Base-by-base conservation (phyloP, 23 red algal species). In the Agarophyton chilense region DNA sequence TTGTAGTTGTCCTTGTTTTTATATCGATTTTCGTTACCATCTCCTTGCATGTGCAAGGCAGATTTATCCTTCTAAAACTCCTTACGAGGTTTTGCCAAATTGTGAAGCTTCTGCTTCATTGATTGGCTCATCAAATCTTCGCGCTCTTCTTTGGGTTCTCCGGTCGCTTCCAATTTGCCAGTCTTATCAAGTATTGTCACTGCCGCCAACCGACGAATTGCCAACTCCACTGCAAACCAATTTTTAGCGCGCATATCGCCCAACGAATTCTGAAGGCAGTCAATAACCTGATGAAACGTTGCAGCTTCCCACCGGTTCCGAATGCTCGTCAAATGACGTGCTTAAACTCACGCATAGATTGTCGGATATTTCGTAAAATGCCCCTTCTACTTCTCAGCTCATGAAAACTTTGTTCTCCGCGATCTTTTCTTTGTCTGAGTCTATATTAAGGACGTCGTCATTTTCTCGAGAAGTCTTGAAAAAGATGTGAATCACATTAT, bases 311-410 rank as follows among this genome's bases (percentile, higher is more conserved):
- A 3, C 22, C 31, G 19, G 18, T 76, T 76, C 3, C 71, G 36
- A 19, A 5, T 10, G 3, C 71, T 21, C 2, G 1, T 52, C 18
- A 76, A 29, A 2, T 76, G 71, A 6, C 71, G 41, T 26, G 71
- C 36, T 47, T 76, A 33, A 47, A n/a, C 18, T 39, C 39, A 76
- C 11, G 71, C 38, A 7, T 5, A 50, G 2, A 49, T 29, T 21
- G 71, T 76, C 47, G 71, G 39, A 21, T 76, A 76, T 5, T 76
- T 76, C 2, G 71, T 76, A n/a, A n/a, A 82, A 82, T 22, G 53
- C 78, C 17, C 78, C 78, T n/a, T 81, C 45, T 2, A 81, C 77
- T 10, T 81, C 26, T 2, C 51, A 81, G 6, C 9, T 45, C 14
- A 81, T 81, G 40, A 62, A 0, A 2, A 81, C 11, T 10, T 32